phyloP scores from a whole-genome alignment of 306 rosid species.

The Sindora glabra region DNA sequence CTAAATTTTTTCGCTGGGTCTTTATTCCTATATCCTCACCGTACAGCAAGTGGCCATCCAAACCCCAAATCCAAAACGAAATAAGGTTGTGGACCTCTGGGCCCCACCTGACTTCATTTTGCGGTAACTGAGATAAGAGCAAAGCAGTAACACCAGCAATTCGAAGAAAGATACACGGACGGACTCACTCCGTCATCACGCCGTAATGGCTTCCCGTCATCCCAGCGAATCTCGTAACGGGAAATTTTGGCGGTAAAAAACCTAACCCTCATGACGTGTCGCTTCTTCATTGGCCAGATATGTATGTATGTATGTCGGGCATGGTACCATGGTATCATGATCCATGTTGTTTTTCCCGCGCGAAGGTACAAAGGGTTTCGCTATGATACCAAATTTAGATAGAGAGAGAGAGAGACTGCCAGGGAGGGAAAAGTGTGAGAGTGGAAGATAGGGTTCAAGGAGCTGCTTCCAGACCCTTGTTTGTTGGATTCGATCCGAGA shows the following conservation, averaged over 20 bases:
- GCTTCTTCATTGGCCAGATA: not conserved
- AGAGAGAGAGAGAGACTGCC: not conserved
- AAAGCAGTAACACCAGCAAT: no score
- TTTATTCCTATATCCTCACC: no score
- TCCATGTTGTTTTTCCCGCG: slow-evolving; percentile 13
- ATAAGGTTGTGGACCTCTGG: no score
- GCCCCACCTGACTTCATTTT: no score
- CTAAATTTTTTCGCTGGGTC: no score
- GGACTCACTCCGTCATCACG: not conserved
- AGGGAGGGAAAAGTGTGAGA: not conserved
- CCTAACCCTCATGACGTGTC: not conserved
- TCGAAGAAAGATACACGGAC: no score
- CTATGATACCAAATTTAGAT: not conserved
- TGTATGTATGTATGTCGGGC: not conserved
- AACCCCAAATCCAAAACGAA: no score
- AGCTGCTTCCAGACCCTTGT: not conserved
- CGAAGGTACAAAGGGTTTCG: not conserved
- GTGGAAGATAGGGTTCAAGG: not conserved
- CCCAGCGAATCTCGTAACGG: not conserved
- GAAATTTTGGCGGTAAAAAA: slow-evolving; percentile 6
- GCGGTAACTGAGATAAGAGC: no score
- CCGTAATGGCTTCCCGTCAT: not conserved
- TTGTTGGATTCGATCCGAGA: not conserved
- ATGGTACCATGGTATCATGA: not conserved
- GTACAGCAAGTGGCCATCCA: no score